Evolutionary conservation across 164 flowering plant genomes (phyloP), one percentile per base, ranked within the genome.

Genomic region (Piper longum): DNA sequence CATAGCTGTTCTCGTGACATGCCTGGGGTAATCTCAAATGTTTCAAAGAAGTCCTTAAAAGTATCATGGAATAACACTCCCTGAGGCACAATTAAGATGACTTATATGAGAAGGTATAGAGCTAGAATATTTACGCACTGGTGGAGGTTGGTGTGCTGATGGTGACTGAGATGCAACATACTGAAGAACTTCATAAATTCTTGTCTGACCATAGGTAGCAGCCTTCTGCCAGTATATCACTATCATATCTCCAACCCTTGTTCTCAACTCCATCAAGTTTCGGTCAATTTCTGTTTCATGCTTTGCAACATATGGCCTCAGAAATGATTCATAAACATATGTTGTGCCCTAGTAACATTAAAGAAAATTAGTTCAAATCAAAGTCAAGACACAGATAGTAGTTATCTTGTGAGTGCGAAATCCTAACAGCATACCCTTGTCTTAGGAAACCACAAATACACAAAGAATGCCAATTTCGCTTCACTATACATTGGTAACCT

Each of bases 401-500:
- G 54, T 14, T 16, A 45, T 7, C 52, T 51, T 5, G 41, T 40
- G 8, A 43, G 45, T 26, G 41, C 0, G 42, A 17, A 55, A 7
- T 4, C 36, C 13, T 1, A 43, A 43, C 7, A 16, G 11, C 45
- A 7, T 61, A 91, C 99, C 88, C 75, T 87, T 17, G 95, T 91
- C 74, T 85, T 91, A 36, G 99, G 97, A 69, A 74, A 85, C 99
- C 97, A 91, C 75, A 91, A 69, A 67, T 88, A 91, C 68, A 95
- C 77, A 71, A 75, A 76, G 83, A 95, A 88, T 11, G 91, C 92
- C 81, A 95, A 74, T 76, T 91, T 95, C 17, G 90, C 96, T 80
- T 95, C 99, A 68, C 91, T 76, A 73, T 95, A 95, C 97, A 95
- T 87, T 19, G 99, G 99, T 69, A 95, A 74, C 97, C 97, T 95